Base-by-base conservation (phyloP, 257 asterid species). In the Gynochthodes officinalis region DNA sequence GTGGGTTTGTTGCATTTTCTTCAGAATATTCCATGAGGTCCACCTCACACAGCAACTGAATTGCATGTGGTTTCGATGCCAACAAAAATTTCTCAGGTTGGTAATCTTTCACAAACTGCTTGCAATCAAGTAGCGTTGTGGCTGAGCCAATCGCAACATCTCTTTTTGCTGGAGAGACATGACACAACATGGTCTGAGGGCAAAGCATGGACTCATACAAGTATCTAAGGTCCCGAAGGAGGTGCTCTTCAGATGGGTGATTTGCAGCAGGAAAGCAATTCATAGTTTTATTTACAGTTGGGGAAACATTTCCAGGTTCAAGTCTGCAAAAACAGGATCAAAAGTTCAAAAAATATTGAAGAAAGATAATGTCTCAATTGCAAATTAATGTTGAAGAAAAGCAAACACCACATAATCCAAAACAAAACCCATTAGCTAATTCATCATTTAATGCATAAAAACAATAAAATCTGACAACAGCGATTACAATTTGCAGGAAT, bases 81-180 rank as follows among this genome's bases (percentile, higher is more conserved):
- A 79, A 59, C 62, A 77, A 76, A 48, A 71, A 73, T 75, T 77
- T 78, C 72, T 86, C 90, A 0, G 87, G 91, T 19, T 78, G 84
- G 79, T 89, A 94, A 76, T 86, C 92, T 73, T 91, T 94, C 73
- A 91, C 81, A 64, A 94, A 94, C 84, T 94, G 96, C 83, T 94
- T 94, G 88, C 97, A 89, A 63, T 94, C 97, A 25, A 89, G 87
- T 59, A 94, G 84, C 1, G 74, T 87, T 14, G 76, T 78, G 40
- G 97, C 97, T 4, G 96, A 81, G 68, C 69, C 72, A 44, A 81
- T 73, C 15, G 85, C 88, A 18, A 78, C 64, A n/a, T 79, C 81
- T 74, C 88, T 78, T 71, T 73, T 85, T 13, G 84, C 63, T 39
- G 80, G 80, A 46, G 93, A 84, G 18, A 89, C 48, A 61, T 85